Evolutionary conservation across 1,139 yeast species (phyloP), one percentile per base, ranked within the genome.

Genomic region (Hyphopichia buzzinii): DNA sequence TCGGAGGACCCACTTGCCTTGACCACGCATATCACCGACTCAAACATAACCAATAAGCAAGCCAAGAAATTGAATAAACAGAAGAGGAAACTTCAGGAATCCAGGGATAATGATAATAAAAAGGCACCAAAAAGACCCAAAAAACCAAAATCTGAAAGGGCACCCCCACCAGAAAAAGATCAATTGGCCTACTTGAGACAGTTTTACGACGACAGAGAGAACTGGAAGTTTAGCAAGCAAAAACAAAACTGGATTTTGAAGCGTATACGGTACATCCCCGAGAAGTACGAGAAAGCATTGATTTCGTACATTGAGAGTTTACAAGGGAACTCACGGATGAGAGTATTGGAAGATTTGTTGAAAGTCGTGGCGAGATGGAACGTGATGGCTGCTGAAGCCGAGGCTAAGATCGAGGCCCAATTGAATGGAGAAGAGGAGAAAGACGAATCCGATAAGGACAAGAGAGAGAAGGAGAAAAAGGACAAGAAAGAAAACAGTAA

Each of bases 161-260:
- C 77, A 1, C 82, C 87, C 5, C 87, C 89, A 1, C 88, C 89
- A 17, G 89, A 82, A 43, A 82, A 79, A 45, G 97, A 89, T 54
- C 96, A 89, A 56, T 65, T 86, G 35, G 79, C 72, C 1, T 90
- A 90, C 52, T 62, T 90, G 48, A 74, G 80, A 39, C 87, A 79
- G 39, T 90, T 77, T 51, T 64, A 67, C 17, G 67, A 72, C 8
- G 88, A 82, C 47, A 71, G 67, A 40, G 74, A 64, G 0, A 70
- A 74, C 42, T 90, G 97, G 97, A 90, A 89, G 62, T 90, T 90
- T 56, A 84, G 95, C 40, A 90, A 90, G 54, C 95, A 86, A 64
- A 89, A 90, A 48, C 97, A 90, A 57, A 89, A 88, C 55, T 90
- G 97, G 97, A 72, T 90, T 35, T 61, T 89, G 44, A 84, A 83